These are phyloP conservation scores for Edaphochlamys debaryana DNA, from an alignment of 139 green algal genomes.

Conservation along the genomic window DNA sequence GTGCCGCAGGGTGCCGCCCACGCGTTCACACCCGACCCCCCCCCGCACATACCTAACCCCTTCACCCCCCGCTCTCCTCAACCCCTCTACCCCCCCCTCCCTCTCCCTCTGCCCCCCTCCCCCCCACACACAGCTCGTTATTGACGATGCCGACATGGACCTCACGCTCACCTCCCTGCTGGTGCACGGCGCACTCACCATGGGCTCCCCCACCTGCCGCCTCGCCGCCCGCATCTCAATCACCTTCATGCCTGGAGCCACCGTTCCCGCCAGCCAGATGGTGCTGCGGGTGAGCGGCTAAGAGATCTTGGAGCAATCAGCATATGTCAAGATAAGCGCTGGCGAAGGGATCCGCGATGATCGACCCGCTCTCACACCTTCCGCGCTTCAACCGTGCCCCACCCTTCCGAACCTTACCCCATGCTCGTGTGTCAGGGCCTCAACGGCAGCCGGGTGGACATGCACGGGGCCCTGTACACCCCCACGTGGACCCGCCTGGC, in stretches of 20 bases:
- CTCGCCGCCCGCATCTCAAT: constrained; percentile 12
- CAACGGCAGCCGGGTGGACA: constrained; percentile 42
- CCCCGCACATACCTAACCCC: background rate
- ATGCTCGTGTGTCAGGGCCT: background rate
- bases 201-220: constrained; percentile 29
- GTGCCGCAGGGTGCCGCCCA: too few relatives aligned
- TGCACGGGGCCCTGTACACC: constrained; percentile 58
- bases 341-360: background rate
- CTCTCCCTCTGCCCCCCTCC: background rate
- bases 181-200: constrained; percentile 9
- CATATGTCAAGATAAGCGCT: background rate
- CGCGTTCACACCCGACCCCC: too few relatives aligned
- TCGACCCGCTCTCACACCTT: background rate
- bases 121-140: constrained; percentile 29
- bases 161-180: constrained; percentile 11
- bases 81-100: background rate
- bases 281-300: background rate
- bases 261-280: background rate
- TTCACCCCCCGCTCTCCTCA: background rate
- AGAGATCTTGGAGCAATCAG: background rate
- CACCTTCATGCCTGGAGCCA: background rate
- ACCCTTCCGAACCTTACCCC: too few relatives aligned
- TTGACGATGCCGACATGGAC: constrained; percentile 35
- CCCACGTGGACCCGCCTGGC: constrained; percentile 67
- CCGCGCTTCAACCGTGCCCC: too few relatives aligned